Percentiles rank a stretch among this genome's conserved stretches.
Conservation (phyloP, 345 rosid genomes). For the Limnanthes douglasii region DNA sequence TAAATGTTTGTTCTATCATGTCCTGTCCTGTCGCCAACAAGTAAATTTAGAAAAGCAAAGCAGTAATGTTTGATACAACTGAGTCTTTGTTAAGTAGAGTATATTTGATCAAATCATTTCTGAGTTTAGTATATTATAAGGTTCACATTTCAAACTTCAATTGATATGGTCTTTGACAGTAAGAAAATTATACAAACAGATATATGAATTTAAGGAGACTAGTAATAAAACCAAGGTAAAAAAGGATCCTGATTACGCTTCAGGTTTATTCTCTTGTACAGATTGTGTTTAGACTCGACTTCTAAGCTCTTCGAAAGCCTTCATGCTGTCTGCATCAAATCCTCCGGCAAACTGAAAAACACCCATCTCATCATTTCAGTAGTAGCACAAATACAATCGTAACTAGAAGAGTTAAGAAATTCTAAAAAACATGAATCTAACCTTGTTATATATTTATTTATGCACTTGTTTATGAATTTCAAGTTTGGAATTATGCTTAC, state of each 20-base stretch:
- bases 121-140: constrained; percentile 6
- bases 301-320: constrained; percentile 87
- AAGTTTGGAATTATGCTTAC: no score
- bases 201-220: constrained; percentile 2
- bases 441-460: no score
- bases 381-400: neutral
- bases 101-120: constrained; percentile 3
- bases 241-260: constrained; percentile 12
- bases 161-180: constrained; percentile 3
- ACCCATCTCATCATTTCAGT: neutral
- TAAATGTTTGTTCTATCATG: no score
- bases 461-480: no score
- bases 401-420: neutral
- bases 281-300: constrained; percentile 42
- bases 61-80: no score
- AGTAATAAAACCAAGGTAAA: neutral
- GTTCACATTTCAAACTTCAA: no score
- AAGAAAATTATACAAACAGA: constrained; percentile 11
- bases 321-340: constrained; percentile 97
- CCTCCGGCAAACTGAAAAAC: constrained; percentile 86
- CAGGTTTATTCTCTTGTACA: constrained; percentile 27
- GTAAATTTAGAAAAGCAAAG: no score
- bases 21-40: no score
- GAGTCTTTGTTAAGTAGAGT: no score
- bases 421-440: no score